A percentile compares a stretch with the other conserved stretches of the same genome.
Conservation (phyloP, 257 asterid genomes). For the Lycium ferocissimum region DNA sequence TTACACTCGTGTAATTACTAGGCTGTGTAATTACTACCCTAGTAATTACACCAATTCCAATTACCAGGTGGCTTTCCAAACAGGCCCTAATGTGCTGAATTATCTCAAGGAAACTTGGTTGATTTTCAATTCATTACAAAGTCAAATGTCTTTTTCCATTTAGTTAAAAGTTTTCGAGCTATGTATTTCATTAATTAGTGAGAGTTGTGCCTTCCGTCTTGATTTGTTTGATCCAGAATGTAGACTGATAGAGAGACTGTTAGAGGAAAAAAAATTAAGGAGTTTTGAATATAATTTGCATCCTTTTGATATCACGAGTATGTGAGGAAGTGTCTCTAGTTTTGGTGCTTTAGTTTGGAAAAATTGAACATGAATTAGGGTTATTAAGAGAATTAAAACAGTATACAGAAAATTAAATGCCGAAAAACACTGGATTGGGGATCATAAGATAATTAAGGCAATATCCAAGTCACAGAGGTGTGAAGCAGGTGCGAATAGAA, state of each 20-base stretch:
- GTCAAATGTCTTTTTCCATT: not conserved
- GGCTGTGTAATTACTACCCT: too few relatives aligned
- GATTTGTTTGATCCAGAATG: conserved; percentile 3
- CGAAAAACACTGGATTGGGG: not conserved
- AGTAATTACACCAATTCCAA: too few relatives aligned
- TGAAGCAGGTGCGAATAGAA: not conserved
- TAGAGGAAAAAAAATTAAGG: not conserved
- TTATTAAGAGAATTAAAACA: not conserved
- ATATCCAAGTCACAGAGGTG: not conserved
- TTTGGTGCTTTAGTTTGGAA: not conserved
- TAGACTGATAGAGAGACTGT: not conserved
- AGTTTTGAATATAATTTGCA: not conserved
- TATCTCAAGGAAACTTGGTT: conserved; percentile 7
- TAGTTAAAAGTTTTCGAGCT: not conserved
- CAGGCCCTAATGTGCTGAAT: not conserved
- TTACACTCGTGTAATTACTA: too few relatives aligned
- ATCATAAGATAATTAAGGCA: not conserved
- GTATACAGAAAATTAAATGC: not conserved
- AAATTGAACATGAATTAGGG: not conserved
- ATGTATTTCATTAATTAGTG: conserved; percentile 1
- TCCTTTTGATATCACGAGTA: not conserved
- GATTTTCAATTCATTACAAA: conserved; percentile 4
- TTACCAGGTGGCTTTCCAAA: too few relatives aligned
- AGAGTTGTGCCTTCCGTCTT: conserved; percentile 14
- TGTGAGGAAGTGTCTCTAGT: not conserved